Conservation (phyloP, 1,139 yeast species). For the Pichia cactophila region DNA sequence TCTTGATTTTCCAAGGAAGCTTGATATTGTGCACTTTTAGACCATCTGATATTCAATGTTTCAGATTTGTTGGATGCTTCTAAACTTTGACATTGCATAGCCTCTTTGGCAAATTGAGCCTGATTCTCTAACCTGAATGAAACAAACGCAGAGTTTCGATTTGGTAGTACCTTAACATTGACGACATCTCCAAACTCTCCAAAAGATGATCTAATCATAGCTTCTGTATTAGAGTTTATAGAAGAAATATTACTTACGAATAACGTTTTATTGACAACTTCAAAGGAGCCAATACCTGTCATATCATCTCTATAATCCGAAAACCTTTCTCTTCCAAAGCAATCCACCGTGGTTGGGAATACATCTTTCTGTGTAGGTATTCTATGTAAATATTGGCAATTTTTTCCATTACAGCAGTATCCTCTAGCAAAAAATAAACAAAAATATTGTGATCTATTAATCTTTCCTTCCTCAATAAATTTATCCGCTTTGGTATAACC, state of each 20-base stretch:
- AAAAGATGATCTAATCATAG: constrained; percentile 45
- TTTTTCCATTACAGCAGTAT: constrained; percentile 68
- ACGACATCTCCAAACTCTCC: constrained; percentile 76
- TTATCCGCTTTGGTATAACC: constrained; percentile 71
- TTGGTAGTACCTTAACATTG: constrained; percentile 51
- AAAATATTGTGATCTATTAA: constrained; percentile 36
- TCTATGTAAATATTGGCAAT: constrained; percentile 73
- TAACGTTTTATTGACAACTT: constrained; percentile 59
- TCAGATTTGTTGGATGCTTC: constrained; percentile 38
- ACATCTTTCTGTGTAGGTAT: constrained; percentile 49
- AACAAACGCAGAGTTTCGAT: constrained; percentile 72
- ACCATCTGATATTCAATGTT: constrained; percentile 74
- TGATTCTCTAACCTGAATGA: constrained; percentile 58
- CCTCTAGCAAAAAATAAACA: constrained; percentile 90
- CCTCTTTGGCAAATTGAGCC: constrained; percentile 94
- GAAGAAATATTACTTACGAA: constrained; percentile 63
- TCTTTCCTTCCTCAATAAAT: constrained; percentile 26
- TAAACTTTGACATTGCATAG: constrained; percentile 76
- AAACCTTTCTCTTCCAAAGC: constrained; percentile 88
- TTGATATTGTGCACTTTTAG: constrained; percentile 82
- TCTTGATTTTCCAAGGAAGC: constrained; percentile 41
- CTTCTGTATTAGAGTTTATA: constrained; percentile 34
- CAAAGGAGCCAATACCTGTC: constrained; percentile 91
- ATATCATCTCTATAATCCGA: constrained; percentile 82
- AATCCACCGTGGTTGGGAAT: constrained; percentile 57